Conservation (phyloP, 768 basidiomycete species). For the Leucosporidium creatinivorum region DNA sequence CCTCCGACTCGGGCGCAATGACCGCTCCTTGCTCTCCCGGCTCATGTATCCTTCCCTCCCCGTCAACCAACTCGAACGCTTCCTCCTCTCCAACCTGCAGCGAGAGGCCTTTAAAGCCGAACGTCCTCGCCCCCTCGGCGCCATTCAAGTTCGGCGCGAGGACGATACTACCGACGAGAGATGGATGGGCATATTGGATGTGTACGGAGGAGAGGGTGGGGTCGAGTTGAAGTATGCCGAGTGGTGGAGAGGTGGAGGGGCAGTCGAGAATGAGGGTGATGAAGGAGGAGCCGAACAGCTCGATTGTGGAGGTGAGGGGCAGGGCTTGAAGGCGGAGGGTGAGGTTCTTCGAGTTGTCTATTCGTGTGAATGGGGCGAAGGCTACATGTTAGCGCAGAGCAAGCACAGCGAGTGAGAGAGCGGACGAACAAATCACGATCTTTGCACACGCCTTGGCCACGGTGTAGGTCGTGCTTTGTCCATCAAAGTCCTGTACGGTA, state of each 20-base stretch:
- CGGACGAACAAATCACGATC: no score
- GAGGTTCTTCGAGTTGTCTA: background rate
- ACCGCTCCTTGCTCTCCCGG: background rate
- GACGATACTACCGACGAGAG: background rate
- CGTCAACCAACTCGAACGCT: background rate
- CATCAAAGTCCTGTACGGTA: no score
- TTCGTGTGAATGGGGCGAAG: no score
- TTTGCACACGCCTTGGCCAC: no score
- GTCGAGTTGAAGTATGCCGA: slow-evolving; percentile 1
- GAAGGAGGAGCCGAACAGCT: background rate
- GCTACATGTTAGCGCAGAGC: no score
- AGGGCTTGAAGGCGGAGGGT: background rate
- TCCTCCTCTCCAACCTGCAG: background rate
- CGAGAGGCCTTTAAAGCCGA: background rate
- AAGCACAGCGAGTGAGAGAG: no score
- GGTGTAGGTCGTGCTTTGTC: no score
- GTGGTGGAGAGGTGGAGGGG: background rate
- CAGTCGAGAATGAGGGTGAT: background rate
- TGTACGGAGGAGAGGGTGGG: background rate
- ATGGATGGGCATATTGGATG: background rate
- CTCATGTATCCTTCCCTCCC: background rate
- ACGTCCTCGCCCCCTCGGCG: background rate
- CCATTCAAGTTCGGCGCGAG: background rate
- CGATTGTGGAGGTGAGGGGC: background rate
- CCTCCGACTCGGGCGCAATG: background rate